These are phyloP conservation scores for Solanum bulbocastanum DNA, from an alignment of 257 asterid species.

Conservation along the genomic window DNA sequence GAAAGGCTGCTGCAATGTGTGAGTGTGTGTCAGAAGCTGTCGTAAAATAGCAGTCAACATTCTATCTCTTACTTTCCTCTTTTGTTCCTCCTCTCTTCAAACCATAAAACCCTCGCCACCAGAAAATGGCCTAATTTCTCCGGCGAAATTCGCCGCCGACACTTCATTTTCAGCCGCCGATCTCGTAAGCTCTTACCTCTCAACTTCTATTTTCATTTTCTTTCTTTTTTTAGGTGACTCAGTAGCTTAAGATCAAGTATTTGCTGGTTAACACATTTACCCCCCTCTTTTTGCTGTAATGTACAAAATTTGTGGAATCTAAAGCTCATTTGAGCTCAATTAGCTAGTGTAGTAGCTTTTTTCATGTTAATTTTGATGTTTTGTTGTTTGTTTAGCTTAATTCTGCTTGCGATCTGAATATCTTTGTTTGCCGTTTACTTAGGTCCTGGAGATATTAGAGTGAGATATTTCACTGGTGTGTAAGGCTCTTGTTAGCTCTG, in stretches of 20 bases:
- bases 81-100: not conserved
- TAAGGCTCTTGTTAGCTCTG: not conserved
- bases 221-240: not conserved
- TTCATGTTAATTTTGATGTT: not conserved
- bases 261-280: not conserved
- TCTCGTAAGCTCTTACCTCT: not conserved
- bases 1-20: conserved; percentile 1
- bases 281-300: not conserved
- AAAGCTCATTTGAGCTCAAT: not conserved
- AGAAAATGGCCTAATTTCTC: conserved; percentile 18
- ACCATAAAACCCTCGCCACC: not conserved
- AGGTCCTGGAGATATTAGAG: not conserved
- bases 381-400: not conserved
- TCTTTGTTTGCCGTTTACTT: not conserved
- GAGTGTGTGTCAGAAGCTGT: conserved; percentile 13
- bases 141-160: not conserved
- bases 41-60: conserved; percentile 4
- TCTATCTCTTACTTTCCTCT: not conserved
- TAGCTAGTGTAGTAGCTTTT: not conserved
- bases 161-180: not conserved
- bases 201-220: not conserved
- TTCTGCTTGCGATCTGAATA: not conserved
- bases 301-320: not conserved
- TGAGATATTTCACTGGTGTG: not conserved
- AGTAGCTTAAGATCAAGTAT: not conserved